Evolutionary conservation across 2,329 filamentous ascomycete genomes (phyloP).

Genomic region (Colletotrichum sp.): DNA sequence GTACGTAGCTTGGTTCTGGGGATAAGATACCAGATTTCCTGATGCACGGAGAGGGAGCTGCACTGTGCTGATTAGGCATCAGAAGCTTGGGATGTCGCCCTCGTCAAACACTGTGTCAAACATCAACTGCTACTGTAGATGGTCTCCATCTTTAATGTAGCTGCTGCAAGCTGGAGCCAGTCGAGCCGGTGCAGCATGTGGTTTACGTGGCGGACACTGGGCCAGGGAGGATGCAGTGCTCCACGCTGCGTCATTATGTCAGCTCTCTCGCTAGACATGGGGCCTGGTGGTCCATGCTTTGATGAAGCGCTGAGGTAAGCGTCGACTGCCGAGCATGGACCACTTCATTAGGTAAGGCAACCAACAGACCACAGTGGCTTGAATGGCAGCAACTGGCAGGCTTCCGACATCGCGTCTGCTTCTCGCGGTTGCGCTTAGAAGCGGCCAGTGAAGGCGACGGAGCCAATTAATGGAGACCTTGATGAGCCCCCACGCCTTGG

Average conservation of each 20-base stretch:
- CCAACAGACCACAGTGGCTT: background rate
- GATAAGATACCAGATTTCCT: background rate
- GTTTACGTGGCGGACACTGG: slow-evolving; percentile 12
- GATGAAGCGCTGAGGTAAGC: background rate
- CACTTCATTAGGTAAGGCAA: background rate
- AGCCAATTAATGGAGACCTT: background rate
- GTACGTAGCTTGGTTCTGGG: background rate
- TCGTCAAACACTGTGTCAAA: background rate
- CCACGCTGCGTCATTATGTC: background rate
- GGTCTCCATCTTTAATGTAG: background rate
- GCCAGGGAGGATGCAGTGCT: background rate
- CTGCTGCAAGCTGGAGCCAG: slow-evolving; percentile 4
- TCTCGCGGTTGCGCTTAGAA: background rate
- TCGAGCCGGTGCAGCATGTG: background rate
- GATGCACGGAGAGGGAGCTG: background rate
- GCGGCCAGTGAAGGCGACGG: background rate
- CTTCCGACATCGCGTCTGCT: background rate
- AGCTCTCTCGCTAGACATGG: background rate
- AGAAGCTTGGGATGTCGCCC: background rate
- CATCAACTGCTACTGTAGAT: background rate
- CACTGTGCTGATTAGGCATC: background rate
- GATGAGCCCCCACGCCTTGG: background rate
- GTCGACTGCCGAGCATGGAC: background rate
- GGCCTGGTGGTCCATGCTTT: background rate
- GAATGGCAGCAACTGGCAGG: background rate